Evolutionary conservation across 208 protist species (phyloP).

Genomic region (Crithidia bombi): DNA sequence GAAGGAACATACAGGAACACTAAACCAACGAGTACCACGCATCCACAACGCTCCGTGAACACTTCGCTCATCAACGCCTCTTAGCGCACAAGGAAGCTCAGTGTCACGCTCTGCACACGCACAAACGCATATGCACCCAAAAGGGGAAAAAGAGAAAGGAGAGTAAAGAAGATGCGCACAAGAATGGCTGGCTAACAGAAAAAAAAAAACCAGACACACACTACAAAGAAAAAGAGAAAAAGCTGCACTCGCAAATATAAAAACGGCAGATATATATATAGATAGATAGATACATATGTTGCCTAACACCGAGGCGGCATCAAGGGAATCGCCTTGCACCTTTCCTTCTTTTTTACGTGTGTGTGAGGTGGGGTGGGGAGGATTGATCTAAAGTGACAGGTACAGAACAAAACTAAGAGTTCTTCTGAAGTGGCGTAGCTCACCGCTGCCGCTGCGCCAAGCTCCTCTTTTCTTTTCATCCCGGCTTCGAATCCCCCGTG

Average conservation of each 20-base stretch:
- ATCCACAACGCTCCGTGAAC: background rate
- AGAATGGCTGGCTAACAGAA: background rate
- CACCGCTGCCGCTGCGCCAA: background rate
- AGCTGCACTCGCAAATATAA: no score
- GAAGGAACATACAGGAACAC: constrained; percentile 12
- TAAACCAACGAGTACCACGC: constrained; percentile 19
- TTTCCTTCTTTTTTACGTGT: constrained; percentile 6
- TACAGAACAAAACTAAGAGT: background rate
- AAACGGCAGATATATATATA: constrained; percentile 19
- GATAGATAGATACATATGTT: no score
- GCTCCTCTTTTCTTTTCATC: background rate
- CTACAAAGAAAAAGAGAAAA: no score
- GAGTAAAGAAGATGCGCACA: background rate
- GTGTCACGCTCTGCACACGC: no score
- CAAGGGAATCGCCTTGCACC: background rate
- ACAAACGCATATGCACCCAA: no score
- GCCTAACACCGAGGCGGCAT: background rate
- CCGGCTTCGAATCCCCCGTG: no score
- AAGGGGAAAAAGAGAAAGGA: background rate
- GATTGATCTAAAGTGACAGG: constrained; percentile 1
- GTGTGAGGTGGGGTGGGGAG: background rate
- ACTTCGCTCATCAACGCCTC: background rate
- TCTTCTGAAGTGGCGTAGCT: no score
- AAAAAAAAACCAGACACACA: constrained; percentile 24
- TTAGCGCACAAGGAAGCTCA: background rate